These are phyloP conservation scores for Albophoma yamanashiensis DNA, from an alignment of 2,329 filamentous ascomycete species.

Conservation along the genomic window DNA sequence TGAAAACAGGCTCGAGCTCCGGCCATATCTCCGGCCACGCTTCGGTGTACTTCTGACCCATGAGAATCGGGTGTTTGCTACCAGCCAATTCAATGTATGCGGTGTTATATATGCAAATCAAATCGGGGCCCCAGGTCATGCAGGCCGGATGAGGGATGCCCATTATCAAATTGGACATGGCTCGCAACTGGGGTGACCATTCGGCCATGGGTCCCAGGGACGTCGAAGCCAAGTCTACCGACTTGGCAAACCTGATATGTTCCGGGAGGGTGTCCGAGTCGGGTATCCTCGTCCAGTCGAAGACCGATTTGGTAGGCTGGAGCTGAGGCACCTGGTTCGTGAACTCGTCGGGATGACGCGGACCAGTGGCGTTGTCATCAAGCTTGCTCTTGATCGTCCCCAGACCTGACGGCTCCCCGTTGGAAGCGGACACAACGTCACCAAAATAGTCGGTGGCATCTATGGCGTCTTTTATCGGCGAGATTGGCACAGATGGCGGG, in stretches of 20 bases:
- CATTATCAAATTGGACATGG: conserved; percentile 78
- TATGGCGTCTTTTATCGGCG: conserved; percentile 18
- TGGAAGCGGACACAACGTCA: conserved; percentile 9
- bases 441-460: conserved; percentile 33
- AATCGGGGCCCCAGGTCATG: conserved; percentile 69
- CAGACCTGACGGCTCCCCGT: neutral
- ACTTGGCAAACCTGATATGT: conserved; percentile 64
- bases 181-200: conserved; percentile 62
- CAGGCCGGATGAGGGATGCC: conserved; percentile 63
- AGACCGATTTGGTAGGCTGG: conserved; percentile 22
- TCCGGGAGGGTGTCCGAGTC: conserved; percentile 50
- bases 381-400: neutral
- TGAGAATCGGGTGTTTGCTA: conserved; percentile 63
- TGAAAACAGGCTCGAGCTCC: conserved; percentile 57
- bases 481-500: conserved; percentile 22
- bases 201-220: conserved; percentile 63
- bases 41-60: conserved; percentile 60
- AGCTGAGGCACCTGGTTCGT: conserved; percentile 27
- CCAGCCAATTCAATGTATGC: conserved; percentile 62
- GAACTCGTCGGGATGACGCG: conserved; percentile 29
- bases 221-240: conserved; percentile 63
- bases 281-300: conserved; percentile 73
- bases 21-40: conserved; percentile 70
- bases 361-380: conserved; percentile 7
- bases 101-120: conserved; percentile 61